Evolutionary conservation across 2,329 filamentous ascomycete species (phyloP).

Genomic region (Cephalotrichum gorgonifer): DNA sequence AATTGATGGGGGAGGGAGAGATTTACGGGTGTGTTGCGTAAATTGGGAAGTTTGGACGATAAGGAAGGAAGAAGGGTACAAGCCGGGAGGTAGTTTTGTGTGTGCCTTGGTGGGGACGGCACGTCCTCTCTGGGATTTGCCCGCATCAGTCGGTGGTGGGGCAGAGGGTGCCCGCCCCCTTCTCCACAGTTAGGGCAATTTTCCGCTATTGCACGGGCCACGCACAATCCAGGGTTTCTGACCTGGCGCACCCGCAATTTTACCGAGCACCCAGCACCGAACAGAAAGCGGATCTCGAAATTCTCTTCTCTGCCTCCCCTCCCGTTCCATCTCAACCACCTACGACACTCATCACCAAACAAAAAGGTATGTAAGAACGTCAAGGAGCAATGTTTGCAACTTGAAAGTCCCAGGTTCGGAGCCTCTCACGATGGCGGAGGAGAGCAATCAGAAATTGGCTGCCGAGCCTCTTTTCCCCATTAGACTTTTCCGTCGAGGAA

Average conservation of each 20-base stretch:
- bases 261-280: constrained; percentile 14
- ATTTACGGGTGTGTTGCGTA: neutral
- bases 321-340: constrained; percentile 16
- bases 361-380: constrained; percentile 33
- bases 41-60: constrained; percentile 11
- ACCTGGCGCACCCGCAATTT: constrained; percentile 10
- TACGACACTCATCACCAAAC: constrained; percentile 11
- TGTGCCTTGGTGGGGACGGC: neutral
- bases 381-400: constrained; percentile 10
- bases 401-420: constrained; percentile 25
- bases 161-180: neutral
- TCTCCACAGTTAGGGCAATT: constrained; percentile 29
- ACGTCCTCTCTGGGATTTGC: neutral
- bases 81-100: constrained; percentile 9
- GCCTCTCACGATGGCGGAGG: constrained; percentile 44
- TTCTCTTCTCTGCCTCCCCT: constrained; percentile 12
- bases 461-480: constrained; percentile 9
- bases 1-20: neutral
- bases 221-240: constrained; percentile 22
- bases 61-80: constrained; percentile 11
- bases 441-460: constrained; percentile 45
- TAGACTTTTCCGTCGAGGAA: too few relatives aligned
- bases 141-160: neutral
- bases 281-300: constrained; percentile 21
- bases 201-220: constrained; percentile 27